Conservation (phyloP, 805 yeast species). For the Sugiyamaella mastotermitis region DNA sequence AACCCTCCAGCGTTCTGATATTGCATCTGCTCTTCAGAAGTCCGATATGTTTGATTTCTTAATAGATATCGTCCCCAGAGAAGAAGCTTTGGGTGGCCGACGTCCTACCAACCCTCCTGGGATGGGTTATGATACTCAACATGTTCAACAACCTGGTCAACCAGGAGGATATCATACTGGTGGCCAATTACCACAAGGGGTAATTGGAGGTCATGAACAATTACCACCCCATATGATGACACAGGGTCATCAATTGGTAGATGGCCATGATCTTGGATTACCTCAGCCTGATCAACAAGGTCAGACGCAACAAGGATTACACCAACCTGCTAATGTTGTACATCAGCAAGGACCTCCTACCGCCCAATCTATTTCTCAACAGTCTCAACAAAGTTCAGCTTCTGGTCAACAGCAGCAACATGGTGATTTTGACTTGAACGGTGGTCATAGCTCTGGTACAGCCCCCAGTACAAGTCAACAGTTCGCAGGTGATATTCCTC, state of each 20-base stretch:
- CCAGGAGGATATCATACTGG: neutral
- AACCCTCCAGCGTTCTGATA: conserved; percentile 88
- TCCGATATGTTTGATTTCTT: conserved; percentile 96
- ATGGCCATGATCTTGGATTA: neutral
- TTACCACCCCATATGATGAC: neutral
- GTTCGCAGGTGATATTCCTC: no score
- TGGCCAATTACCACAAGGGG: neutral
- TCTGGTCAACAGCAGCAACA: neutral
- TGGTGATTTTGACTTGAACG: neutral
- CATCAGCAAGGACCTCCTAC: neutral
- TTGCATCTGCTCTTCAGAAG: conserved; percentile 90
- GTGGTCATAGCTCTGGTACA: neutral
- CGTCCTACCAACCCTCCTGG: neutral
- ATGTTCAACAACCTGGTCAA: neutral
- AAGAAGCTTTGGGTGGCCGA: conserved; percentile 42
- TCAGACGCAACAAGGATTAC: neutral
- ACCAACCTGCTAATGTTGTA: neutral
- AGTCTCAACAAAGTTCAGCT: conserved; percentile 1
- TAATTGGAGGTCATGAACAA: neutral
- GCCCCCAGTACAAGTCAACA: neutral
- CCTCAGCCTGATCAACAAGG: neutral
- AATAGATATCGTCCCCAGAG: conserved; percentile 93
- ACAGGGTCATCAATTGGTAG: neutral
- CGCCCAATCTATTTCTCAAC: neutral
- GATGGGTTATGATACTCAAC: neutral